Evolutionary conservation across 495 filamentous ascomycete genomes (phyloP), one percentile per base, ranked within the genome.

Genomic region (Hypoxylon perforatum): DNA sequence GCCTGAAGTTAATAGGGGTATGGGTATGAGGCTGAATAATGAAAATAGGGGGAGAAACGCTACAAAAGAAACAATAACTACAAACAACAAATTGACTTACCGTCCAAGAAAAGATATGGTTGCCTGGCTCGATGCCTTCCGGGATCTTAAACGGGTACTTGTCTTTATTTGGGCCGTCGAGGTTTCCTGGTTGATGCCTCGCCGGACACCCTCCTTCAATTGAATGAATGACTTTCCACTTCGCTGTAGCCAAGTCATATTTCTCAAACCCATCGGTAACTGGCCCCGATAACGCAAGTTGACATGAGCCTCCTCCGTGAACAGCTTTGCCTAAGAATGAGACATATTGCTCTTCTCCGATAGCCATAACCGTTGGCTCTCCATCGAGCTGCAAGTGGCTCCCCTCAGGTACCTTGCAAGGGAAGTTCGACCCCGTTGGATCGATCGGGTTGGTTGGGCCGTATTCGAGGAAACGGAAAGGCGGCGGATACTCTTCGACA

Each of bases 221-320:
- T 2, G 89, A 92, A 73, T 96, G 87, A 65, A 96, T 91, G 65
- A 96, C 94, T 75, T 91, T 88, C 81, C 87, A 96, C 0, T 65
- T 41, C 61, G 86, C 83, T 67, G 83, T 74, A 58, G 82, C 82
- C 35, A 75, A 82, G 8, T 87, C 86, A 0, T 78, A 67, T 2
- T 75, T 74, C 60, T 92, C 92, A 73, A 92, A 92, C 0, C 25
- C 30, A 23, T 18, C 55, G 59, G 9, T 68, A 25, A 25, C 12
- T 38, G 0, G 65, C 59, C 0, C 60, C 53, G 15, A 91, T 72
- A 97, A 82, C 9, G 87, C 84, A 47, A 97, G 77, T 69, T 97
- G 94, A 78, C 93, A 97, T 1, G 92, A 96, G 6, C 94, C 93
- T 38, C 93, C 93, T 33, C 89, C 89, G 71, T 97, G 94, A 10